Base-by-base conservation (phyloP, 2,329 filamentous ascomycete species). In the Blumeria graminis region DNA sequence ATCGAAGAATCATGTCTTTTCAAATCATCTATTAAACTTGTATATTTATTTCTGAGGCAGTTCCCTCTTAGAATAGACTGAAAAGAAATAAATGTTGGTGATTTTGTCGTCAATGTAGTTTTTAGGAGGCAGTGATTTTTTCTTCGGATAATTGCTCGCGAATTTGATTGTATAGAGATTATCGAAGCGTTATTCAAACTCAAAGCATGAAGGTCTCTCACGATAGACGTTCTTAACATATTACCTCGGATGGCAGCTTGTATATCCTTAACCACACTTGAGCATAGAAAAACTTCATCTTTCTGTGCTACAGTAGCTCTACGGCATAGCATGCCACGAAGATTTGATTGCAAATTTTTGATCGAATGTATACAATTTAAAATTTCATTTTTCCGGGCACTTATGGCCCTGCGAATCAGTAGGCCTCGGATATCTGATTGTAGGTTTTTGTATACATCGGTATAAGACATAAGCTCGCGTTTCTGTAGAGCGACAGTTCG, bases 391-490 rank as follows among this genome's bases (percentile, higher is more conserved):
- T 86, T 78, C 58, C 80, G 78, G 43, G 76, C 73, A 58, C 71
- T 71, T 64, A 83, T 73, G 41, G 75, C 74, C 55, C 72, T 76
- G 59, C 92, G 80, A 22, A 82, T 75, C 39, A 95, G 71, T 65
- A 84, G 84, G 3, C 87, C 90, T 53, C 90, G 80, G 3, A 79
- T 77, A 7, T 79, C 76, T 59, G 86, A 88, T 68, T 98, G 92
- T n/a, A 95, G 75, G 59, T 80, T 75, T 7, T 43, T 43, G 18
- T n/a, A n/a, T 18, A 18, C n/a, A 43, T n/a, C 39, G 3, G 39
- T 11, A 6, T 43, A 14, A 43, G n/a, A 14, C 1, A 43, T n/a
- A 43, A 43, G 18, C n/a, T 7, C 18, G 14, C 18, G 39, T 8
- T 18, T 6, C n/a, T 43, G 14, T 43, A n/a, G n/a, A 18, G 39